A percentile compares a stretch with the other conserved stretches of the same genome.
Evolutionary conservation across 495 filamentous ascomycete genomes (phyloP).

Genomic region (Hyphodiscus hymeniophilus): DNA sequence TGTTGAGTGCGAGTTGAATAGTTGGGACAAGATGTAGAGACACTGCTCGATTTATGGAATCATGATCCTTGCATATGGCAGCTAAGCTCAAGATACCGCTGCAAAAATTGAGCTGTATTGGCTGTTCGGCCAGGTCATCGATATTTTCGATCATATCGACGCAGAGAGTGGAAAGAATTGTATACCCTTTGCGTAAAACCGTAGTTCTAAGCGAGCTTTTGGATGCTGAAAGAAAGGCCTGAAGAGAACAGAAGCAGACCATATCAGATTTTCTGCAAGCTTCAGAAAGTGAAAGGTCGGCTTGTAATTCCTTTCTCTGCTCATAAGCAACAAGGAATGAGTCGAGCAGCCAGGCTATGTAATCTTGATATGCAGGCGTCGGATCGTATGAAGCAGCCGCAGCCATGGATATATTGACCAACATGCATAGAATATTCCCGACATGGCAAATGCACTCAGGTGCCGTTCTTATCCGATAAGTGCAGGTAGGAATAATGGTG

Average conservation of each 20-base stretch:
- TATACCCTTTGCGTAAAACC: conserved; percentile 17
- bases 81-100: conserved; percentile 13
- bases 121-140: neutral
- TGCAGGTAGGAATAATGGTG: conserved; percentile 1
- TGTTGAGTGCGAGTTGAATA: conserved; percentile 6
- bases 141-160: conserved; percentile 7
- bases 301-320: conserved; percentile 14
- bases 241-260: conserved; percentile 6
- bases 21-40: conserved; percentile 11
- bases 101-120: conserved; percentile 6
- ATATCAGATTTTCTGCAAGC: neutral
- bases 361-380: conserved; percentile 21
- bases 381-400: conserved; percentile 12
- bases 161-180: conserved; percentile 10
- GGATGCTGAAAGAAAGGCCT: conserved; percentile 11
- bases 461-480: conserved; percentile 9
- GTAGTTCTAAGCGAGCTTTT: conserved; percentile 3
- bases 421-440: conserved; percentile 25
- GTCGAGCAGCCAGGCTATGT: conserved; percentile 23
- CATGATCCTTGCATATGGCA: conserved; percentile 6
- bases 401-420: conserved; percentile 24
- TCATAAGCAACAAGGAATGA: conserved; percentile 13
- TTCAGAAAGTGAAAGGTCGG: conserved; percentile 1
- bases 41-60: conserved; percentile 13
- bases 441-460: conserved; percentile 20